Percentiles rank a stretch among this genome's conserved stretches.
phyloP scores from a whole-genome alignment of 2,329 filamentous ascomycete genomes.

The Reticulascus tulasneorum region DNA sequence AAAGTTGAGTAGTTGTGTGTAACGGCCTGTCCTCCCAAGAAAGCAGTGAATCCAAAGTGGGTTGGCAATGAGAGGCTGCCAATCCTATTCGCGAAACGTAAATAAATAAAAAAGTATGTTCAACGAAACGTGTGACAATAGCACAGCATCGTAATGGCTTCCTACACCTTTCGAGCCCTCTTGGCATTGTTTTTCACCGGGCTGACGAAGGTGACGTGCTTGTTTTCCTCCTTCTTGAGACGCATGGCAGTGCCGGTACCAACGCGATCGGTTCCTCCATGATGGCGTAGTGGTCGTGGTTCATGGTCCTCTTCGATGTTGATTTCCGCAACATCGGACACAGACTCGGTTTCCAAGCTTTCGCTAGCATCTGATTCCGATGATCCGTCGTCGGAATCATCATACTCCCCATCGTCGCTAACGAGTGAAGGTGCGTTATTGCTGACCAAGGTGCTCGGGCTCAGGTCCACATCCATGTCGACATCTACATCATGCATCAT shows the following conservation, averaged over 20 bases:
- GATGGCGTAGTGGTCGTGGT: slow-evolving; percentile 38
- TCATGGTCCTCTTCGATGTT: slow-evolving; percentile 55
- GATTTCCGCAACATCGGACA: slow-evolving; percentile 60
- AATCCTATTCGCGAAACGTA: no score
- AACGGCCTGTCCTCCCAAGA: slow-evolving; percentile 13
- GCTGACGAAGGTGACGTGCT: slow-evolving; percentile 53
- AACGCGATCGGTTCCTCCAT: slow-evolving; percentile 28
- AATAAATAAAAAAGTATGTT: not conserved
- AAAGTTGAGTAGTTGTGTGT: slow-evolving; percentile 12
- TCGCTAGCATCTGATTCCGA: slow-evolving; percentile 56
- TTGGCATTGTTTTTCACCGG: slow-evolving; percentile 39
- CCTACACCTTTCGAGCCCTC: slow-evolving; percentile 18
- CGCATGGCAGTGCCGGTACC: slow-evolving; percentile 37
- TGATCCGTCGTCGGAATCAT: slow-evolving; percentile 64
- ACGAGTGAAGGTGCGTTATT: slow-evolving; percentile 77
- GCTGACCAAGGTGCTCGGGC: slow-evolving; percentile 65
- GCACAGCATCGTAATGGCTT: not conserved
- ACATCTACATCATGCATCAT: slow-evolving; percentile 40
- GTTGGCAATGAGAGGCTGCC: slow-evolving; percentile 5
- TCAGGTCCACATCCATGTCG: slow-evolving; percentile 60
- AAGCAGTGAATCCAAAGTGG: slow-evolving; percentile 13
- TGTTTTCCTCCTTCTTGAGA: slow-evolving; percentile 50
- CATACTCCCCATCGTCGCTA: slow-evolving; percentile 76
- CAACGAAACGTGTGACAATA: not conserved
- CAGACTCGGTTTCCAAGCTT: slow-evolving; percentile 53